Evolutionary conservation across 179 eudicot species (phyloP), one percentile per base, ranked within the genome.

Genomic region (Spergularia azorica): DNA sequence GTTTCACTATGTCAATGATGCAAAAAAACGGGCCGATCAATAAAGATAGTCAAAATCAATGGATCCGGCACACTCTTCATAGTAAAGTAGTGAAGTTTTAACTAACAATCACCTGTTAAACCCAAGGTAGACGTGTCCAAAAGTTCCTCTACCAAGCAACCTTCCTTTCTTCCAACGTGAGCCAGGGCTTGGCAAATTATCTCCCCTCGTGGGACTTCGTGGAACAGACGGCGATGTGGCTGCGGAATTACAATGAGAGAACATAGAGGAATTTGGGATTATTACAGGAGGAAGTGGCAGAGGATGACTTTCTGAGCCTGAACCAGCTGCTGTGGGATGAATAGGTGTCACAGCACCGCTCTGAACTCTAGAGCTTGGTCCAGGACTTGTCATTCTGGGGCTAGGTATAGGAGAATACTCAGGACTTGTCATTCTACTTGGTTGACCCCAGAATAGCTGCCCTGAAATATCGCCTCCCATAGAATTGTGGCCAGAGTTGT

Each of bases 341-440:
- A 89, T 85, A 75, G 98, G 98, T 57, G 98, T 94, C 78, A 94
- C 97, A 62, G 98, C 97, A 72, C 98, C 98, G 80, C 98, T 94
- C 62, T 92, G 97, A 77, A 90, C 95, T 80, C 97, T 87, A 20
- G 98, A 94, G 82, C 98, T 83, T 51, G 97, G 96, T 6, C 98
- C 98, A 72, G 98, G 96, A 72, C 98, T 94, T 32, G 94, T 84
- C 98, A 91, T 89, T 79, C 91, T 81, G 11, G 97, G 98, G 81
- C 97, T 92, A 62, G 97, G 98, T 81, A 85, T 90, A 14, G 96
- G 98, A 76, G 97, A 94, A 85, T 87, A 89, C 85, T 94, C 98
- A 15, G 97, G 96, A 77, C 98, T 94, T 72, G 76, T 72, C 76
- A 95, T 92, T 74, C 97, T 88, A 78, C 97, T 90, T 38, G 94